These are phyloP conservation scores for Cryptosporidium felis DNA, from an alignment of 169 alveolate genomes.

Conservation along the genomic window DNA sequence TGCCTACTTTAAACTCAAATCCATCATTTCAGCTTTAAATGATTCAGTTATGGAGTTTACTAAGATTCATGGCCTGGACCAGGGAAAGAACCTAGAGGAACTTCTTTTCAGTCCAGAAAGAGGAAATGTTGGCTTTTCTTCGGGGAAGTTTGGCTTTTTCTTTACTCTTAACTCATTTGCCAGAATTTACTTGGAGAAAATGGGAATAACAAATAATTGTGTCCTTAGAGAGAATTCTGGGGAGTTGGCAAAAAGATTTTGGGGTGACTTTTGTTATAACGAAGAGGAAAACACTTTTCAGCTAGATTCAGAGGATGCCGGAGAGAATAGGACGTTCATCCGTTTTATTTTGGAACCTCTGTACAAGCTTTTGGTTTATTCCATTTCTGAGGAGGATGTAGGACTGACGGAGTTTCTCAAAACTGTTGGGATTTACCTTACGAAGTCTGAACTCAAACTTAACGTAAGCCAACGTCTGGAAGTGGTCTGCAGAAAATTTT, in stretches of 20 bases:
- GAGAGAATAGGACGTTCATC: constrained; percentile 92
- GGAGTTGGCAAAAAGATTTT: constrained; percentile 83
- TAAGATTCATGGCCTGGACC: background rate
- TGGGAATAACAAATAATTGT: background rate
- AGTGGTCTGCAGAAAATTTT: constrained; percentile 74
- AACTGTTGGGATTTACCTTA: constrained; percentile 86
- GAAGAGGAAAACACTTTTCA: constrained; percentile 80
- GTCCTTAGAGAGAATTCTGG: constrained; percentile 39
- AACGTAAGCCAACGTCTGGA: constrained; percentile 82
- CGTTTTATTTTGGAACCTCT: constrained; percentile 97
- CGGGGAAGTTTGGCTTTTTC: constrained; percentile 90
- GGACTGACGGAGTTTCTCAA: constrained; percentile 88
- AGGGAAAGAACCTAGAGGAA: background rate
- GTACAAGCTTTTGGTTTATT: constrained; percentile 94
- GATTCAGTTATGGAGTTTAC: background rate
- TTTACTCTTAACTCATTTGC: constrained; percentile 95
- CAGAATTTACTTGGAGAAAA: constrained; percentile 77
- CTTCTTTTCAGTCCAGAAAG: constrained; percentile 80
- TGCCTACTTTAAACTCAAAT: constrained; percentile 95
- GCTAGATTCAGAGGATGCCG: constrained; percentile 77
- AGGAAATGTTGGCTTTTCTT: constrained; percentile 95
- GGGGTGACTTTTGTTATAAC: constrained; percentile 90
- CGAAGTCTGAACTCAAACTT: constrained; percentile 92
- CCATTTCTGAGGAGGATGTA: constrained; percentile 95
- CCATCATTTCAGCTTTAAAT: constrained; percentile 22